These are phyloP conservation scores for Cystobasidium onofrii DNA, from an alignment of 768 basidiomycete genomes.

Conservation along the genomic window DNA sequence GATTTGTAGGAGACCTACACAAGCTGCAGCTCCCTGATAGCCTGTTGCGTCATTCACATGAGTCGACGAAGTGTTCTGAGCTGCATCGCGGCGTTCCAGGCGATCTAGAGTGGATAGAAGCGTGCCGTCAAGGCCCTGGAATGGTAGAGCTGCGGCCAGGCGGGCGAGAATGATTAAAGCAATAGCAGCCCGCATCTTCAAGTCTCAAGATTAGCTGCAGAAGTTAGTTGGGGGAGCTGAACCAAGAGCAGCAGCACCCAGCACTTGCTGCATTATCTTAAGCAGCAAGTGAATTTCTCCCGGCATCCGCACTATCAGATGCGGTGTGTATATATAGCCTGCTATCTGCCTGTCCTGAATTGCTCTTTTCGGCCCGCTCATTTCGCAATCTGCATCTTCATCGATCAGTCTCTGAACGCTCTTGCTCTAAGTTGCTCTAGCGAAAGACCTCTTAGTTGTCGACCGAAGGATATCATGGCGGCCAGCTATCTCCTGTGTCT, in stretches of 20 bases:
- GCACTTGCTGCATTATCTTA: not conserved
- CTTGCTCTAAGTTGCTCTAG: no score
- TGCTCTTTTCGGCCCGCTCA: not conserved
- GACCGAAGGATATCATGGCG: no score
- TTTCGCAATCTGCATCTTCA: not conserved
- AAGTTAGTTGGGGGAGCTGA: not conserved
- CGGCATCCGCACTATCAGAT: not conserved
- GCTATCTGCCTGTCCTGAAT: no score
- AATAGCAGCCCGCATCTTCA: not conserved
- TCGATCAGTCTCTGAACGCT: not conserved
- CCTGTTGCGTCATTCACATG: conserved; percentile 15
- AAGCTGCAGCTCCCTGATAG: conserved; percentile 12
- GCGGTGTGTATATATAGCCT: no score
- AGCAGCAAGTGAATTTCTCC: not conserved
- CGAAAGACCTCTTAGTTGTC: no score
- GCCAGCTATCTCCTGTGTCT: no score
- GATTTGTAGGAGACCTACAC: not conserved
- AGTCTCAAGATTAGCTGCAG: not conserved
- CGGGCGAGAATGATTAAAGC: not conserved
- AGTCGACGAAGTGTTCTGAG: not conserved
- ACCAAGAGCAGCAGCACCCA: not conserved
- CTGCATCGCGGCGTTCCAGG: not conserved
- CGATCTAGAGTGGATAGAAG: not conserved
- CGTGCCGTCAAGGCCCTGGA: not conserved
- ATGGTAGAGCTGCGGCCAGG: not conserved